Conservation (phyloP, 1,284 basidiomycete species). For the Exobasidium rhododendri region DNA sequence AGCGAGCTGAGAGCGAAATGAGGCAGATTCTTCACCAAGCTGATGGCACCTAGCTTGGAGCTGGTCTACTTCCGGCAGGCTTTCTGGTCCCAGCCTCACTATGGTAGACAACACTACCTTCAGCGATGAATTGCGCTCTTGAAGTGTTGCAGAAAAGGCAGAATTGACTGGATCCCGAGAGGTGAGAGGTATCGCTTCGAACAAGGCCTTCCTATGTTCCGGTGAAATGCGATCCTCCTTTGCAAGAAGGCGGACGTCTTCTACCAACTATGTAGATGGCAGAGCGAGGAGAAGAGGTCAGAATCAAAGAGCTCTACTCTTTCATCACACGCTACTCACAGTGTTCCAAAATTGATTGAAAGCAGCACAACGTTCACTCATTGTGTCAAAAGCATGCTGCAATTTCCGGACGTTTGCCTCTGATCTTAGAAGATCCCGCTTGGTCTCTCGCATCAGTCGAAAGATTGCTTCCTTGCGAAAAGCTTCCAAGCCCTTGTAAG, state of each 20-base stretch:
- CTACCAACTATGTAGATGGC: conserved; percentile 22
- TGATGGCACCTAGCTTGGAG: conserved; percentile 23
- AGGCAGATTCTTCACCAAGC: conserved; percentile 26
- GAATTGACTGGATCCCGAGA: conserved; percentile 8
- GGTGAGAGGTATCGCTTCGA: conserved; percentile 21
- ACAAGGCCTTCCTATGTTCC: conserved; percentile 18
- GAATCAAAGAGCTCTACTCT: too few species aligned
- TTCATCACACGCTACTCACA: too few species aligned
- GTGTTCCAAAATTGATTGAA: conserved; percentile 28
- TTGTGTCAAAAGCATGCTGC: conserved; percentile 17
- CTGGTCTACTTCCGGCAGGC: conserved; percentile 18
- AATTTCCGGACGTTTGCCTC: conserved; percentile 20
- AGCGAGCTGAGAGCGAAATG: conserved; percentile 14
- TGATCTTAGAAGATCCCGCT: conserved; percentile 27
- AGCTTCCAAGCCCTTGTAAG: conserved; percentile 30
- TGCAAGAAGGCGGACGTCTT: conserved; percentile 19
- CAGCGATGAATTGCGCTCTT: conserved; percentile 18
- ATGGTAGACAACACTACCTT: conserved; percentile 16
- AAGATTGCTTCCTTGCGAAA: conserved; percentile 52
- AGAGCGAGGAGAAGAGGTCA: conserved; percentile 9
- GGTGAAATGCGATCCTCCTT: conserved; percentile 13
- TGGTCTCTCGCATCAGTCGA: conserved; percentile 39
- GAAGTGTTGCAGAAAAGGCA: conserved; percentile 19
- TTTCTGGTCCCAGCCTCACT: conserved; percentile 10
- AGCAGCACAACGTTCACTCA: conserved; percentile 23